Percentiles rank a stretch among this genome's conserved stretches.
These are phyloP conservation scores for Suhomyces guaymorum DNA, from an alignment of 1,139 yeast genomes.

Conservation along the genomic window DNA sequence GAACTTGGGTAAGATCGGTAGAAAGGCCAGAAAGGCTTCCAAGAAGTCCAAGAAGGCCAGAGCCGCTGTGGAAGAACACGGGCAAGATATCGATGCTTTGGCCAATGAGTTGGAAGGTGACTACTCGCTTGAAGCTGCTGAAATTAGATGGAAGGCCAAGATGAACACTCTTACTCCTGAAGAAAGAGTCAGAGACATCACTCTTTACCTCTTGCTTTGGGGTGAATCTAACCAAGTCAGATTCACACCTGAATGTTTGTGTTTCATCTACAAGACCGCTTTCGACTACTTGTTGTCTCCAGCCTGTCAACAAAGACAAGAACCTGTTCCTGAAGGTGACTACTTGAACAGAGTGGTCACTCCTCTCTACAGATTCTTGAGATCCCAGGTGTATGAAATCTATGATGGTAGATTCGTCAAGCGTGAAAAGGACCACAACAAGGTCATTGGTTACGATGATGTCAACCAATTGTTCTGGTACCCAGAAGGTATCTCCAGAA, in stretches of 20 bases:
- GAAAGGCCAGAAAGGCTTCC: slow-evolving; percentile 51
- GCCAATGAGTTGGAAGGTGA: slow-evolving; percentile 87
- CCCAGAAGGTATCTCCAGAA: slow-evolving; percentile 97
- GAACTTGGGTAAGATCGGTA: slow-evolving; percentile 71
- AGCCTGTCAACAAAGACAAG: slow-evolving; percentile 85
- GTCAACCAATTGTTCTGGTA: slow-evolving; percentile 99
- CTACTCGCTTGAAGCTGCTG: slow-evolving; percentile 58
- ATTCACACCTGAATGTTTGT: slow-evolving; percentile 88
- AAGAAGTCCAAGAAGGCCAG: slow-evolving; percentile 67
- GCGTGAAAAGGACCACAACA: slow-evolving; percentile 95
- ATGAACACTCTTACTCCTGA: slow-evolving; percentile 50
- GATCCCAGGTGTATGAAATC: slow-evolving; percentile 94
- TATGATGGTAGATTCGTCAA: slow-evolving; percentile 93
- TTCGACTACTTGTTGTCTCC: slow-evolving; percentile 85
- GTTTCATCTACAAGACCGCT: slow-evolving; percentile 93
- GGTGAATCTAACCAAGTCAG: slow-evolving; percentile 98
- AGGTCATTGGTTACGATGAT: slow-evolving; percentile 95
- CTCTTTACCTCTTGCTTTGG: slow-evolving; percentile 90
- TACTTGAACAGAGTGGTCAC: slow-evolving; percentile 89
- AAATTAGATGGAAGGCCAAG: slow-evolving; percentile 52
- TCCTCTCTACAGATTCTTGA: slow-evolving; percentile 84
- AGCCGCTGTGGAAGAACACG: slow-evolving; percentile 53
- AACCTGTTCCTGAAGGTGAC: slow-evolving; percentile 95
- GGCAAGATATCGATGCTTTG: slow-evolving; percentile 52
- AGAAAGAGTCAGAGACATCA: slow-evolving; percentile 88